Evolutionary conservation across 2,329 filamentous ascomycete species (phyloP).

Genomic region (Colletotrichum navitas): DNA sequence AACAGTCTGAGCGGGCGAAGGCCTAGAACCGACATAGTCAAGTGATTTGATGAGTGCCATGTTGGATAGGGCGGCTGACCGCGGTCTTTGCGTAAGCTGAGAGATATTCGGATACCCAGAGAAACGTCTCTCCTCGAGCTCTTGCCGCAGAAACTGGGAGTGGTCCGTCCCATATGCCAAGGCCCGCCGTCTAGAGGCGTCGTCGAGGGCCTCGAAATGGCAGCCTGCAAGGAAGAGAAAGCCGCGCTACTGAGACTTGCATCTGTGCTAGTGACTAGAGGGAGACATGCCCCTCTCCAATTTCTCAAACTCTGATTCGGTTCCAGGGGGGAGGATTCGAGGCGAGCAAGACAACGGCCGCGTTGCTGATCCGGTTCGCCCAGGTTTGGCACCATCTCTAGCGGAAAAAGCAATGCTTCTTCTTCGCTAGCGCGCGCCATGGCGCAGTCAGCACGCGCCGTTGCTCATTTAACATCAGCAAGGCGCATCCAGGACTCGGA

Average conservation of each 20-base stretch:
- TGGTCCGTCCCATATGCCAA: background rate
- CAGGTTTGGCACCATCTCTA: constrained; percentile 6
- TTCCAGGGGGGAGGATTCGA: constrained; percentile 2
- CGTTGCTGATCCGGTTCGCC: constrained; percentile 27
- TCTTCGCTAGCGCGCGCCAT: constrained; percentile 25
- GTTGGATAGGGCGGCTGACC: constrained; percentile 4
- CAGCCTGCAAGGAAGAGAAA: constrained; percentile 11
- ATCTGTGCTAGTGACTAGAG: constrained; percentile 14
- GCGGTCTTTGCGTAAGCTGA: constrained; percentile 19
- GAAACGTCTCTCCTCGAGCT: background rate
- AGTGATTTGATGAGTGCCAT: constrained; percentile 20
- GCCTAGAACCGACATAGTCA: constrained; percentile 5
- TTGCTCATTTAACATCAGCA: constrained; percentile 25
- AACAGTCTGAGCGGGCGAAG: constrained; percentile 19
- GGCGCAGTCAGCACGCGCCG: constrained; percentile 35
- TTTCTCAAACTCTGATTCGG: constrained; percentile 16
- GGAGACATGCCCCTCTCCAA: background rate
- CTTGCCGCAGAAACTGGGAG: constrained; percentile 14
- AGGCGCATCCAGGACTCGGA: constrained; percentile 18
- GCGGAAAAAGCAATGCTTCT: constrained; percentile 29
- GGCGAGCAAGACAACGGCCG: constrained; percentile 13
- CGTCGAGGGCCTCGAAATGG: background rate
- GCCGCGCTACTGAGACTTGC: constrained; percentile 15
- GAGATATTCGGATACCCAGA: background rate
- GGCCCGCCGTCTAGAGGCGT: background rate